Evolutionary conservation across 164 flowering plant genomes (phyloP).

Genomic region (Echeveria elegans): DNA sequence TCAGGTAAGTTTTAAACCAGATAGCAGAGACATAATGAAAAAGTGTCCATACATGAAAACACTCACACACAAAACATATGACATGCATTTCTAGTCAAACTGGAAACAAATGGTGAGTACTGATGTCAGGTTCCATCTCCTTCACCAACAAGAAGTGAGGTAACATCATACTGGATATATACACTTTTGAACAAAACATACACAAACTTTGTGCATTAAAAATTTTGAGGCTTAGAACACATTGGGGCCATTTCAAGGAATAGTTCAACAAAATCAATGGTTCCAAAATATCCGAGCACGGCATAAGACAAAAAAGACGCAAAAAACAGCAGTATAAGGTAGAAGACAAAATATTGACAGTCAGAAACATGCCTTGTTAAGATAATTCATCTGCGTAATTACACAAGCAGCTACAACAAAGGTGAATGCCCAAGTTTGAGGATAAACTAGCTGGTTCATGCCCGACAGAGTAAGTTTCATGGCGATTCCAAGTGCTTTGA

Average conservation of each 20-base stretch:
- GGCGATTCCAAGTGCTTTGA: constrained; percentile 61
- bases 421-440: constrained; percentile 53
- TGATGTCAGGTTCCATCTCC: no score
- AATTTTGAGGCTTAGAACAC: not conserved
- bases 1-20: not conserved
- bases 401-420: constrained; percentile 38
- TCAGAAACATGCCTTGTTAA: constrained; percentile 39
- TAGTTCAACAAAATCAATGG: not conserved
- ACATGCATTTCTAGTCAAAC: not conserved
- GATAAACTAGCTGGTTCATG: constrained; percentile 42
- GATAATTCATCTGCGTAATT: constrained; percentile 54
- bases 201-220: not conserved
- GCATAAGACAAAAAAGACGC: no score
- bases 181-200: not conserved
- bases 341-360: not conserved
- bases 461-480: constrained; percentile 52
- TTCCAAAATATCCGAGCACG: not conserved
- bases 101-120: not conserved
- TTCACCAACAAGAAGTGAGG: no score
- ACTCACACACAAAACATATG: not conserved
- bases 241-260: not conserved
- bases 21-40: not conserved
- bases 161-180: not conserved
- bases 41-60: not conserved
- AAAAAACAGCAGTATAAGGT: no score